These are phyloP conservation scores for Cordyceps tenuipes DNA, from an alignment of 2,329 filamentous ascomycete species.

Conservation along the genomic window DNA sequence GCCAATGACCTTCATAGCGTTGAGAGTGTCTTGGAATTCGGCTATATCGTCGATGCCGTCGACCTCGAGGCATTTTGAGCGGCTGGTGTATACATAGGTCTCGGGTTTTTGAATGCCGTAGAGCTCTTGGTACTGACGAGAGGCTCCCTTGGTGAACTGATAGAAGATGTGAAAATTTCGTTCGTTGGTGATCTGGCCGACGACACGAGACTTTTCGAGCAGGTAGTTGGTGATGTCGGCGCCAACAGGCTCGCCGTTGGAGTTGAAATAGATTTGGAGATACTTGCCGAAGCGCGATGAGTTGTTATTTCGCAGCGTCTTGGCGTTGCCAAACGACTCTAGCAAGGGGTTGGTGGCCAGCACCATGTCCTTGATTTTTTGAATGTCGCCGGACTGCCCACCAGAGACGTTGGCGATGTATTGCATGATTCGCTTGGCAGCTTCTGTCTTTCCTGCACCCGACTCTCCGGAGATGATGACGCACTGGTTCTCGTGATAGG, in stretches of 20 bases:
- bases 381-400: slow-evolving; percentile 74
- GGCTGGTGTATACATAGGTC: slow-evolving; percentile 88
- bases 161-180: slow-evolving; percentile 99
- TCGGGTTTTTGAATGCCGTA: slow-evolving; percentile 89
- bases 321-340: slow-evolving; percentile 97
- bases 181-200: slow-evolving; percentile 90
- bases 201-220: slow-evolving; percentile 88
- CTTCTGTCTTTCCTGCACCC: slow-evolving; percentile 96
- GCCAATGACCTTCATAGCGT: slow-evolving; percentile 93
- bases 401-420: slow-evolving; percentile 97
- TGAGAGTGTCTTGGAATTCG: slow-evolving; percentile 81
- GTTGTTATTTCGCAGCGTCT: slow-evolving; percentile 97
- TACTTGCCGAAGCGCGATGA: slow-evolving; percentile 98
- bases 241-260: slow-evolving; percentile 82
- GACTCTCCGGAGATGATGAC: slow-evolving; percentile 99
- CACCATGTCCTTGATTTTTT: slow-evolving; percentile 99
- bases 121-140: slow-evolving; percentile 75
- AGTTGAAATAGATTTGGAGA: slow-evolving; percentile 92
- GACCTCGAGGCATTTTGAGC: slow-evolving; percentile 90
- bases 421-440: slow-evolving; percentile 98
- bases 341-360: slow-evolving; percentile 94
- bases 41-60: slow-evolving; percentile 85
- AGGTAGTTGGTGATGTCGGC: slow-evolving; percentile 98
- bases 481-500: slow-evolving; percentile 97
- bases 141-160: slow-evolving; percentile 92